Conservation (phyloP, 108 stramenopile species). For the Aureococcus anophagefferens region DNA sequence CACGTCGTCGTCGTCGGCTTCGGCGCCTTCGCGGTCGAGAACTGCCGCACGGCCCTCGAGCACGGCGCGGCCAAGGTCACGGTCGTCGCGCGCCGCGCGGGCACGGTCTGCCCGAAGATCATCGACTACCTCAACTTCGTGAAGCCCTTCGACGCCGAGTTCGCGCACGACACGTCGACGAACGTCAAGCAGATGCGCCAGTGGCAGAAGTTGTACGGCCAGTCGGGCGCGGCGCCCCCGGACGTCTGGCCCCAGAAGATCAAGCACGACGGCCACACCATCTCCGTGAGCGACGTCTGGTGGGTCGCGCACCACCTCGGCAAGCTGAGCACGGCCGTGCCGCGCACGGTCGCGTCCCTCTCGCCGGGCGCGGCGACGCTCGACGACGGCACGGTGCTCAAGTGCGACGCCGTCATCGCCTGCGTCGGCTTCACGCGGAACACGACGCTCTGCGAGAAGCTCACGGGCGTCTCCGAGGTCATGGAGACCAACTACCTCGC, state of each 20-base stretch:
- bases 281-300: no score
- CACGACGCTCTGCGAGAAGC: slow-evolving; percentile 1
- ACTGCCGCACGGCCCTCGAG: slow-evolving; percentile 9
- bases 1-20: slow-evolving; percentile 10
- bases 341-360: slow-evolving; percentile 2
- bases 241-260: slow-evolving; percentile 5
- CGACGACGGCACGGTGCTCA: background rate
- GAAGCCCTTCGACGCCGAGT: slow-evolving; percentile 1
- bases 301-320: no score
- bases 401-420: slow-evolving; percentile 2
- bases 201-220: slow-evolving; percentile 8
- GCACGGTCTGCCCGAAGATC: slow-evolving; percentile 12
- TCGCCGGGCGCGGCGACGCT: background rate
- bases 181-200: slow-evolving; percentile 14
- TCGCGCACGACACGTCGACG: background rate
- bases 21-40: slow-evolving; percentile 17
- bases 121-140: slow-evolving; percentile 18
- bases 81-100: slow-evolving; percentile 6
- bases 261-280: slow-evolving; percentile 14
- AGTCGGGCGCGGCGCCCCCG: background rate
- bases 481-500: slow-evolving; percentile 8
- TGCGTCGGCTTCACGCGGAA: slow-evolving; percentile 11
- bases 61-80: slow-evolving; percentile 9
- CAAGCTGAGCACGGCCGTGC: no score
- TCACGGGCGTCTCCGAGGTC: background rate